Base-by-base conservation (phyloP, 208 protist species). In the Tetramitus jugosus region DNA sequence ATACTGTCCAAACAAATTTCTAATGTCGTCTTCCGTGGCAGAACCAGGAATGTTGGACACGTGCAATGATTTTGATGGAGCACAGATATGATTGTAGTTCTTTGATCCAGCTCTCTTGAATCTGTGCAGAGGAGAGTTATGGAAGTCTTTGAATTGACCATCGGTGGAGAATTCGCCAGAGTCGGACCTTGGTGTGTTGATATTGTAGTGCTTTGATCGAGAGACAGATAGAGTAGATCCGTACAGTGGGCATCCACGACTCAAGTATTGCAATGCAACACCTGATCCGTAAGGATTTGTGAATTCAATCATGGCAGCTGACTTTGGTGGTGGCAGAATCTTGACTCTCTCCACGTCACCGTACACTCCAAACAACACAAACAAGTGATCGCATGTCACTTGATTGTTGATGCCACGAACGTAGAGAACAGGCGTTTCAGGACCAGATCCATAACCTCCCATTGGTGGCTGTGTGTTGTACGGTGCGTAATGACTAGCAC, bases 271-370 rank as follows among this genome's bases (percentile, higher is more conserved):
- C 3, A 71, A 31, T 3, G 39, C 35, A 33, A 29, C n/a, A 1
- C 2, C 65, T 23, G 35, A 35, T 13, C 35, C 65, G 10, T 71
- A 40, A 29, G 35, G 35, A 31, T 49, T 37, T 33, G 31, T 71
- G n/a, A 71, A 71, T 71, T 71, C 39, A 14, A 71, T 23, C 43
- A 71, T 35, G 8, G 65, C 65, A 29, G 29, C 49, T 14, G n/a
- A n/a, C 1, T 35, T 35, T 29, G 10, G 14, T 35, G 14, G 14
- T 6, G 14, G 10, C 29, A 29, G 14, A 49, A 71, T 71, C 4
- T 14, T 49, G 29, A 71, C 40, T 46, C 49, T 71, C 2, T 35
- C 35, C 10, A 71, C 65, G 33, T 71, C 65, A 20, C 65, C 65
- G 17, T 71, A 71, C 7, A 71, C 7, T 0, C 65, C 65, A 26